Conservation (phyloP, 176 grass and related monocot species). For the Hsuehochloa calcarea region DNA sequence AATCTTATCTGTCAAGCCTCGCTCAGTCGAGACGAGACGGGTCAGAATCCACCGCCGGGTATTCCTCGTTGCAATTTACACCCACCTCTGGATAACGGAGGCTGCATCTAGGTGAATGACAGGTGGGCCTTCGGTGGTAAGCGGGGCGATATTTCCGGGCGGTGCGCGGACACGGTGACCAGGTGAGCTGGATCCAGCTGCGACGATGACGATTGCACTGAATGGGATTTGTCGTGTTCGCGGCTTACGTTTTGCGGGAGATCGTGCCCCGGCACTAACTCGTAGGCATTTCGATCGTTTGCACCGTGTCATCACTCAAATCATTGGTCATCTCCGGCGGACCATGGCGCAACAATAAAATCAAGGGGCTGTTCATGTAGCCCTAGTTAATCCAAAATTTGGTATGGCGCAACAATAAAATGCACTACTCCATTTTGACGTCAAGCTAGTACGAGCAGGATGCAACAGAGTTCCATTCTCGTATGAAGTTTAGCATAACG, state of each 20-base stretch:
- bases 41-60: background rate
- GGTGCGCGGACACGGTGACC: background rate
- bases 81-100: too few relatives aligned
- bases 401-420: too few relatives aligned
- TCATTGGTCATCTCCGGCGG: too few relatives aligned
- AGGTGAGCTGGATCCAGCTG: slow-evolving; percentile 44
- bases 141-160: background rate
- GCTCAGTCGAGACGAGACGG: background rate
- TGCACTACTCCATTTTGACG: too few relatives aligned
- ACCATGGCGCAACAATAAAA: background rate
- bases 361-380: background rate
- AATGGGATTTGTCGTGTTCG: background rate
- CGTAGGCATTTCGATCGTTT: background rate
- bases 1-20: background rate
- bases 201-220: background rate
- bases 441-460: too few relatives aligned
- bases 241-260: background rate
- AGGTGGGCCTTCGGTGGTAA: background rate
- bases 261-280: background rate
- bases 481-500: too few relatives aligned
- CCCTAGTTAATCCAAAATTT: too few relatives aligned
- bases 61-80: background rate
- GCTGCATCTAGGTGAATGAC: background rate
- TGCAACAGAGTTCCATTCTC: too few relatives aligned
- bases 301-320: background rate